Evolutionary conservation across 179 eudicot genomes (phyloP).

Genomic region (Actinidia polygama): DNA sequence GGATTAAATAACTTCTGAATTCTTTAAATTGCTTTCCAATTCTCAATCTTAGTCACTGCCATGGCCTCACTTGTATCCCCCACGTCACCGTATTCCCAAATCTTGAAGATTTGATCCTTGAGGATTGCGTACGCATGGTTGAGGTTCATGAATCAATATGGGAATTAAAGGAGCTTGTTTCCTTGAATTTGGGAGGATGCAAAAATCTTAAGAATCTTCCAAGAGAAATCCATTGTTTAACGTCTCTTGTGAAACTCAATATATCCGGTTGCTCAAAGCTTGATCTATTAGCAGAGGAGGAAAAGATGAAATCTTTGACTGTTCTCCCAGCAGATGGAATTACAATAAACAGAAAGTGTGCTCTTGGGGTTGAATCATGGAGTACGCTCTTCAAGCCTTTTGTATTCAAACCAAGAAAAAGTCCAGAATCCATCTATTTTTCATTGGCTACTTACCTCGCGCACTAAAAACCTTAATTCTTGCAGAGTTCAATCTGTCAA

Average conservation of each 20-base stretch:
- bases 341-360: slow-evolving; percentile 34
- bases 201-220: background rate
- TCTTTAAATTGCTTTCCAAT: background rate
- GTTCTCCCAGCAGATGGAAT: background rate
- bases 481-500: slow-evolving; percentile 18
- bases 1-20: no score
- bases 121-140: background rate
- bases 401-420: background rate
- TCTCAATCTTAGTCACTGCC: background rate
- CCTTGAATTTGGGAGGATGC: background rate
- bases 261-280: slow-evolving; percentile 3
- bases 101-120: background rate
- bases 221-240: background rate
- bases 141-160: slow-evolving; percentile 5
- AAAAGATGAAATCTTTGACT: background rate
- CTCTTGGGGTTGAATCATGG: background rate
- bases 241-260: background rate
- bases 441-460: slow-evolving; percentile 11
- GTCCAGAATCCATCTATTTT: background rate
- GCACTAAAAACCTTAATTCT: slow-evolving; percentile 15
- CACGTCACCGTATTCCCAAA: background rate
- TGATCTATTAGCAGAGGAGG: background rate
- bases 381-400: background rate
- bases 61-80: background rate
- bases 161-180: slow-evolving; percentile 2